Conservation (phyloP, 2,329 filamentous ascomycete genomes). For the Aspergillus calidoustus region DNA sequence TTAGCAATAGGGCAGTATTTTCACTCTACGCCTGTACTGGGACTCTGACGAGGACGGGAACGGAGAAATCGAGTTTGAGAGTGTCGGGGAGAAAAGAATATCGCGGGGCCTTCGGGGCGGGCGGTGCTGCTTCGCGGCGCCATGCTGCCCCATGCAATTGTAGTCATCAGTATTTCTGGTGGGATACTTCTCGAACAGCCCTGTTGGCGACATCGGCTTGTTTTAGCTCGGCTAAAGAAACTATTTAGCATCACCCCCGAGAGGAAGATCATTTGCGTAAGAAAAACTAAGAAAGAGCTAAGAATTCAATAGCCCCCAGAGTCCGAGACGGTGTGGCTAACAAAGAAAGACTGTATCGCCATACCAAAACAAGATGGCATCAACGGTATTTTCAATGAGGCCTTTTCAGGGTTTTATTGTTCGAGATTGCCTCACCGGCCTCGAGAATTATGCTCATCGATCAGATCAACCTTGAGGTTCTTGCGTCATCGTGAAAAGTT, state of each 20-base stretch:
- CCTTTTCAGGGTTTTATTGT: background rate
- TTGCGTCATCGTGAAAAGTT: conserved; percentile 11
- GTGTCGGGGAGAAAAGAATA: no score
- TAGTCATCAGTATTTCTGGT: no score
- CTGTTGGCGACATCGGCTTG: background rate
- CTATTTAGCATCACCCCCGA: background rate
- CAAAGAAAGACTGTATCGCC: background rate
- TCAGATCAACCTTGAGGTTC: background rate
- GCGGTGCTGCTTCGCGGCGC: no score
- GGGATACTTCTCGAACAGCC: no score
- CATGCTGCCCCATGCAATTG: no score
- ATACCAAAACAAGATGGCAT: background rate
- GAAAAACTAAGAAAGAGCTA: background rate
- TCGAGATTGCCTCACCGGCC: background rate
- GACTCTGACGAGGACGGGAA: no score
- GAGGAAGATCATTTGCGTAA: background rate
- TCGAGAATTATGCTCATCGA: background rate
- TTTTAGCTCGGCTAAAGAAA: background rate
- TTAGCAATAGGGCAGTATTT: no score
- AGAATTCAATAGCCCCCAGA: background rate
- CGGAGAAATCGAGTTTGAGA: no score
- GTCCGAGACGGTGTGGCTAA: background rate
- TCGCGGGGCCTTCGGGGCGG: no score
- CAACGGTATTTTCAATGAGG: background rate
- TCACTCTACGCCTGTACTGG: no score